Evolutionary conservation across 176 grass and related monocot genomes (phyloP), one percentile per base, ranked within the genome.

Genomic region (Avena atlantica): DNA sequence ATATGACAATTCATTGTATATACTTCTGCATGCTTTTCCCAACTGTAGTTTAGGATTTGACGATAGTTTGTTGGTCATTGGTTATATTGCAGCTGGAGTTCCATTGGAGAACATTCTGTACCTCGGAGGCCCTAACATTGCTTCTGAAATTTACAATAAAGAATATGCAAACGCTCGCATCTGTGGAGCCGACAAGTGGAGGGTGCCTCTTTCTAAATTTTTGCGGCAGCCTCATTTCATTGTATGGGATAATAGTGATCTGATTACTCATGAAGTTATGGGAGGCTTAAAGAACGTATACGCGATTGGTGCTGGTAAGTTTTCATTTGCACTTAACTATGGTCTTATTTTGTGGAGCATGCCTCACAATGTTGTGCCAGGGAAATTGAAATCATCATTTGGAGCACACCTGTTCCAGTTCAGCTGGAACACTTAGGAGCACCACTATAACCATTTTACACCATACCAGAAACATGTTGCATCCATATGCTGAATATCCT

Each of bases 111-210:
- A 98, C 31, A 98, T 98, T 88, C 86, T 98, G 8, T 98, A 98
- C 86, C 93, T 95, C 27, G 96, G 96, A 65, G 96, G 96, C 15
- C 96, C 96, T 83, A 98, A 98, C 79, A 98, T 98, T 88, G 96
- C 96, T 79, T 92, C 93, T 31, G 96, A 98, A 87, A 98, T 98
- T 67, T 98, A 98, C 89, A 98, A 98, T 84, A 98, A 92, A 84
- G 96, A 98, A 45, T 98, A 98, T 59, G 96, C 96, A 64, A 98
- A 98, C 17, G 96, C 96, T 77, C 89, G 96, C n/a, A 98, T 95
- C 56, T 98, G 96, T 78, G 96, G 96, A 87, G 77, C 92, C 45
- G 89, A 98, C n/a, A 94, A 94, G 63, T 98, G 96, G 96, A 93
- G 96, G 75, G 95, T 95, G 76, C 91, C 91, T 57, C 90, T 98